Base-by-base conservation (phyloP, 495 filamentous ascomycete species). In the Xylaria telfairii region DNA sequence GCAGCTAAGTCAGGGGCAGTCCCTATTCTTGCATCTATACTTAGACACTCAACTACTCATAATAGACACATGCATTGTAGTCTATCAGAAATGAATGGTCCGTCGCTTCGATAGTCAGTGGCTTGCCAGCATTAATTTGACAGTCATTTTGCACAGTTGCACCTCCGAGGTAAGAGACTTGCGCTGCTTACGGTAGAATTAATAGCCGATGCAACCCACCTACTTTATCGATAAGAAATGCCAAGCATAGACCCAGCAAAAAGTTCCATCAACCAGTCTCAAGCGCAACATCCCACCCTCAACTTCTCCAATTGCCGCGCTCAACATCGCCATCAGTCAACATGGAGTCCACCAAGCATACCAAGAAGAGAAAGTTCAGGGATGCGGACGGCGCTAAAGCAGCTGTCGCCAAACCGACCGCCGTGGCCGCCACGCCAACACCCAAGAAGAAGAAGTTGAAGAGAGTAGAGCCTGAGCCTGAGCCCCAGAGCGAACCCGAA, bases 301-400 rank as follows among this genome's bases (percentile, higher is more conserved):
- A 53, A 49, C 46, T 39, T 47, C 13, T 39, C 54, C 53, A 37
- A 34, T 15, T 12, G 42, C 12, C 62, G 4, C 30, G n/a, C 19
- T 51, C 67, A 44, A 47, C 71, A 65, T 72, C 46, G 61, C 54
- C 47, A 68, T 54, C 7, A 49, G 28, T 49, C 56, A 81, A 69
- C 15, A 83, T 85, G 83, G 82, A 81, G 7, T 78, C 81, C 54
- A 71, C 53, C 6, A 78, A 81, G 44, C 75, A 75, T 68, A 83
- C 77, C 76, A 86, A 84, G 56, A 86, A 86, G 80, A 78, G 84
- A 26, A 86, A 86, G 63, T 72, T 80, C 59, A 81, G 81, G 75
- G 82, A 84, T 37, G 62, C 75, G 62, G 80, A 79, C 42, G 73
- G 72, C 49, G 26, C 73, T 37, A 82, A 82, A 70, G 70, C 15